Evolutionary conservation across 2,329 filamentous ascomycete genomes (phyloP).

Genomic region (Neofusicoccum cordaticola): DNA sequence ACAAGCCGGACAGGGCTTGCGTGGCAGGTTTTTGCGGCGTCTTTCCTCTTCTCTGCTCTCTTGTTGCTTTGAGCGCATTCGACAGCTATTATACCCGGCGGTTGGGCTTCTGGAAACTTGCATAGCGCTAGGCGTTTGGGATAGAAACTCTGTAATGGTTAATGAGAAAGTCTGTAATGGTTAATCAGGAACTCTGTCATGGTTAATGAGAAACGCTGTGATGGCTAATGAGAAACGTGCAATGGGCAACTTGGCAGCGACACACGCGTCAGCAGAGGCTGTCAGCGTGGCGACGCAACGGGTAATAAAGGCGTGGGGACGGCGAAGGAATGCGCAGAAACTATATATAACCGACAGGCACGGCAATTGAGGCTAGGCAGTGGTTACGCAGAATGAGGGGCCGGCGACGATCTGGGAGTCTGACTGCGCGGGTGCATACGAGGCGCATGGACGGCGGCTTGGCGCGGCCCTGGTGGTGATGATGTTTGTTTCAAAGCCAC

Average conservation of each 20-base stretch:
- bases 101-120: not conserved
- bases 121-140: conserved; percentile 13
- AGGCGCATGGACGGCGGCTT: conserved; percentile 7
- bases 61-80: not conserved
- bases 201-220: not conserved
- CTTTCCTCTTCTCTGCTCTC: not conserved
- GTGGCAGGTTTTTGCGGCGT: not conserved
- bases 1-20: not conserved
- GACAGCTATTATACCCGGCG: not conserved
- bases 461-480: not conserved
- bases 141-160: conserved; percentile 3
- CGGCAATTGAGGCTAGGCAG: not conserved
- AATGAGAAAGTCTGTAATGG: not conserved
- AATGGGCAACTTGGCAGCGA: not conserved
- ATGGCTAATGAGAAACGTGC: not conserved
- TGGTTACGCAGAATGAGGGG: not conserved
- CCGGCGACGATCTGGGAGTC: not conserved
- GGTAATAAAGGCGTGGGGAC: not conserved
- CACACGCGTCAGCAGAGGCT: not conserved
- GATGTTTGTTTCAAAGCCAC: not conserved
- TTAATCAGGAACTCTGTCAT: conserved; percentile 1
- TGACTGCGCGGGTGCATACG: not conserved
- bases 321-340: not conserved
- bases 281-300: not conserved
- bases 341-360: not conserved